Percentiles rank a stretch among this genome's conserved stretches.
Conservation (phyloP, 768 basidiomycete species). For the Boletales sp. region DNA sequence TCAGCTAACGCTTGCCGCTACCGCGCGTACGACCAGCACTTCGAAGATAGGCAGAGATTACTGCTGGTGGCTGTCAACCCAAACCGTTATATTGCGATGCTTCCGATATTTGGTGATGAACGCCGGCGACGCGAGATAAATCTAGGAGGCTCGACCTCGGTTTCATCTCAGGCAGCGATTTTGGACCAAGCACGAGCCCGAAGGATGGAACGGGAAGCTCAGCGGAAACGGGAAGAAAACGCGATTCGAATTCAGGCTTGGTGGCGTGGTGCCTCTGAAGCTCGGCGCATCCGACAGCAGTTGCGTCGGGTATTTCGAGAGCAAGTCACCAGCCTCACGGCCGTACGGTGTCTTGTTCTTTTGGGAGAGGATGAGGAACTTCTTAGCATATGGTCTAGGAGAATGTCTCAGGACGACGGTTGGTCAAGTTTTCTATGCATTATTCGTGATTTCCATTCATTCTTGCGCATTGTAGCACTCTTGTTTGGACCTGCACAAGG, state of each 20-base stretch:
- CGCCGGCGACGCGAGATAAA: slow-evolving; percentile 63
- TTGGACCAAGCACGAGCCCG: slow-evolving; percentile 60
- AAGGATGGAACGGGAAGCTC: slow-evolving; percentile 54
- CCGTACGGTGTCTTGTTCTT: slow-evolving; percentile 63
- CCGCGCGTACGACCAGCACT: background rate
- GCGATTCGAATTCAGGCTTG: slow-evolving; percentile 64
- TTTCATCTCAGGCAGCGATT: slow-evolving; percentile 51
- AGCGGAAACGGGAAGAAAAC: slow-evolving; percentile 52
- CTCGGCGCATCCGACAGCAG: slow-evolving; percentile 37
- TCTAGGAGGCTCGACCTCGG: slow-evolving; percentile 61
- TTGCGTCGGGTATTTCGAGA: slow-evolving; percentile 48
- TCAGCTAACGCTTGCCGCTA: background rate
- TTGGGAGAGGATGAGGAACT: slow-evolving; percentile 41
- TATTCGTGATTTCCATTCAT: background rate
- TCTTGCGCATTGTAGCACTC: slow-evolving; percentile 27
- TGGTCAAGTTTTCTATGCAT: background rate
- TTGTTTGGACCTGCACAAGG: slow-evolving; percentile 40
- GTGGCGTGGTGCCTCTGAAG: slow-evolving; percentile 57
- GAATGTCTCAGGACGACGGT: slow-evolving; percentile 20
- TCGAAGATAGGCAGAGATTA: background rate
- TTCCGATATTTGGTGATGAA: slow-evolving; percentile 50
- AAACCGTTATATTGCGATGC: slow-evolving; percentile 19
- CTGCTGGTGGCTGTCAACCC: background rate
- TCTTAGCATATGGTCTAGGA: slow-evolving; percentile 32
- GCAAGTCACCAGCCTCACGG: slow-evolving; percentile 52